Base-by-base conservation (phyloP, 192 early-diverging fungal species). In the Dissophora ornata region DNA sequence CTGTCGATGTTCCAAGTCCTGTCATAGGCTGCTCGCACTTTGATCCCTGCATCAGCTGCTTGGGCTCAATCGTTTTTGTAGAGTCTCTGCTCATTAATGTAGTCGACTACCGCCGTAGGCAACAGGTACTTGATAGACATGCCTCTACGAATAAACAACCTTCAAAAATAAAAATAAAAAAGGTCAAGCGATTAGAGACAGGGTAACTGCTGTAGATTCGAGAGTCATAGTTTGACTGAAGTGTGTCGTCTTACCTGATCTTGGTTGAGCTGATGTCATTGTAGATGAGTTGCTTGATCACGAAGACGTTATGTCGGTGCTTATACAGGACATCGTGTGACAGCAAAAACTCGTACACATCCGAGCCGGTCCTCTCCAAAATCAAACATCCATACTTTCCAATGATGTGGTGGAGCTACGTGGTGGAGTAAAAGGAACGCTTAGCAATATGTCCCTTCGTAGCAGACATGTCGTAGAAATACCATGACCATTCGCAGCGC, bases 251-350 rank as follows among this genome's bases (percentile, higher is more conserved):
- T 46, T 85, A 86, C 88, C 94, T 86, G 40, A 99, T 94, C 81
- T 98, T 97, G 22, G 97, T 98, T 7, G 96, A 98, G 66, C 91
- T 94, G 55, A 98, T 98, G 73, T 99, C 98, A 64, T 98, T 99
- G 81, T 96, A 91, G 48, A 99, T 96, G 62, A 96, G 86, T 78
- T 98, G 97, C 75, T 98, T 96, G 45, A 98, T 93, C 33, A 97
- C 91, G 54, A 90, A 88, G 13, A 99, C 94, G 68, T 96, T 94
- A 69, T 91, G 90, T 58, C 94, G 79, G 74, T 99, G 93, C 54
- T 91, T 85, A 73, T 95, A 94, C 26, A 99, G 70, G 38, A 93
- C 90, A 67, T 99, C 95, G 79, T 96, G 91, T 8, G 92, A 88
- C 9, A 99, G 82, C 64, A 99, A 69, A 71, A 97, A 96, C 49